These are phyloP conservation scores for Striga asiatica DNA, from an alignment of 257 asterid genomes.

Conservation along the genomic window DNA sequence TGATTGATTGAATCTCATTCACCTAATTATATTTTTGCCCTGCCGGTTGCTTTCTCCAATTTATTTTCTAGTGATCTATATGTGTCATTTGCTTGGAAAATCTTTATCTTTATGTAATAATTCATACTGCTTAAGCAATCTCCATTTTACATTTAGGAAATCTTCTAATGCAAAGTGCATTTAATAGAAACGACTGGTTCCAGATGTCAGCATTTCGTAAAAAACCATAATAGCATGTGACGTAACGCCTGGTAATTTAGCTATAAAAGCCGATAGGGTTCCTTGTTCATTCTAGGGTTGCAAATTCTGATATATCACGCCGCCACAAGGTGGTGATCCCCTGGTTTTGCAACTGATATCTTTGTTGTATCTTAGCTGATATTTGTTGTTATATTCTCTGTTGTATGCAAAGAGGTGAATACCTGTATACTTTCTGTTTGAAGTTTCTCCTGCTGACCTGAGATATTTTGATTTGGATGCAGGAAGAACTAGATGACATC, in stretches of 20 bases:
- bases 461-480: slow-evolving; percentile 25
- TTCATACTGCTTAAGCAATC: neutral
- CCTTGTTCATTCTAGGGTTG: neutral
- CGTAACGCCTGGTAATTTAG: neutral
- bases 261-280: slow-evolving; percentile 12
- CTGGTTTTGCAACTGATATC: neutral
- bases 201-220: slow-evolving; percentile 3
- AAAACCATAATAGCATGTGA: neutral
- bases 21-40: neutral
- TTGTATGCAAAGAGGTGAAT: neutral
- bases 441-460: slow-evolving; percentile 10
- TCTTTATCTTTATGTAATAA: slow-evolving; percentile 4
- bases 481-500: slow-evolving; percentile 97
- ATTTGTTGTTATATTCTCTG: slow-evolving; percentile 2
- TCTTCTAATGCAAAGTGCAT: neutral
- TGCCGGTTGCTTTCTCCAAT: neutral
- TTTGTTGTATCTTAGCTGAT: neutral
- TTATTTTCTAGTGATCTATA: slow-evolving; percentile 1
- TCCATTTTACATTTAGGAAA: neutral
- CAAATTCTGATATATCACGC: neutral
- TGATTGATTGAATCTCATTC: slow-evolving; percentile 4
- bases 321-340: slow-evolving; percentile 2
- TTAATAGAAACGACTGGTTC: slow-evolving; percentile 11
- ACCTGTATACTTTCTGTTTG: neutral
- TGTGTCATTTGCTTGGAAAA: neutral